phyloP scores from a whole-genome alignment of 2,329 filamentous ascomycete genomes.

The Capronia americana region DNA sequence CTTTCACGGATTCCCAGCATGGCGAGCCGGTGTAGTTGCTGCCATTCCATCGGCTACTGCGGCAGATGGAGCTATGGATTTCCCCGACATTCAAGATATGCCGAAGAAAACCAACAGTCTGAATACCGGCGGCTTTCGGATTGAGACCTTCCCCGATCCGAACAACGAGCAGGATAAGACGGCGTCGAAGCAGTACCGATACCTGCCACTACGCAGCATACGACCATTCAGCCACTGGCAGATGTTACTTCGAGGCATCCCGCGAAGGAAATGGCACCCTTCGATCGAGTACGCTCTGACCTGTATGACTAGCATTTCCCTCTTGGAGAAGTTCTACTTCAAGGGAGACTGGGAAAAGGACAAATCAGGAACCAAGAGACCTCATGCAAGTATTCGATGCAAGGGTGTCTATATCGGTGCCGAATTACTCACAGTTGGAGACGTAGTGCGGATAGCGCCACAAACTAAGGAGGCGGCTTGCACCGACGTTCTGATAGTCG shows the following conservation, averaged over 20 bases:
- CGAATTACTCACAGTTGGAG: constrained; percentile 62
- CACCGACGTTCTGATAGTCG: constrained; percentile 61
- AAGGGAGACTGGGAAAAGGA: constrained; percentile 54
- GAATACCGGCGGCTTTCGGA: constrained; percentile 61
- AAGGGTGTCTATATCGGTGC: constrained; percentile 63
- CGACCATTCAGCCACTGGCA: constrained; percentile 63
- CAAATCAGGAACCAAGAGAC: constrained; percentile 36
- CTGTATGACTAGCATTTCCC: constrained; percentile 59
- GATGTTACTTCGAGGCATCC: constrained; percentile 53
- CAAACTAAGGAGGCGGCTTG: constrained; percentile 39
- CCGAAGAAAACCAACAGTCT: constrained; percentile 51
- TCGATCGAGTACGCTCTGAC: constrained; percentile 63
- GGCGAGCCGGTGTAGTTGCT: constrained; percentile 64
- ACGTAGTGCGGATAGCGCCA: constrained; percentile 60
- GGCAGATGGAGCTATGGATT: constrained; percentile 41
- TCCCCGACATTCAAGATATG: constrained; percentile 55
- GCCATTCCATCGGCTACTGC: constrained; percentile 55
- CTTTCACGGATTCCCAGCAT: constrained; percentile 52
- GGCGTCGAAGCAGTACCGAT: constrained; percentile 61
- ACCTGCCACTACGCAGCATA: constrained; percentile 60
- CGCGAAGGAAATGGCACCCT: constrained; percentile 55
- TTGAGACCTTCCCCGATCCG: constrained; percentile 63
- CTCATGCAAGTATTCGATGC: constrained; percentile 59
- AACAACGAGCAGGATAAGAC: constrained; percentile 57
- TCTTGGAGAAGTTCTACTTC: constrained; percentile 61